Base-by-base conservation (phyloP, 768 basidiomycete species). In the Leccinum pellstonianum region DNA sequence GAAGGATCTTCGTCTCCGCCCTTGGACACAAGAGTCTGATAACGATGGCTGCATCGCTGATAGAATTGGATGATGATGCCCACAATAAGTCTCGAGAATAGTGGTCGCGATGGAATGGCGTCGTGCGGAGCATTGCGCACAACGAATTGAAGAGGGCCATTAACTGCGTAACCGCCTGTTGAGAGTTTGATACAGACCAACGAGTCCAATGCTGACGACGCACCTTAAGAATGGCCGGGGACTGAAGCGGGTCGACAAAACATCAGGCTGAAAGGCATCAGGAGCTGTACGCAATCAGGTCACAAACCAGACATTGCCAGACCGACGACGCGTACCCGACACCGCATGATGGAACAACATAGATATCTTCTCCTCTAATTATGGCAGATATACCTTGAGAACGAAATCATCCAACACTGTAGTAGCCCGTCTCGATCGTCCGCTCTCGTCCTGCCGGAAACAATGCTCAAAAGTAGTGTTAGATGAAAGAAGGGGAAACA, bases 1-100 rank as follows among this genome's bases (percentile, higher is more conserved):
- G 61, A 55, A 54, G 82, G 70, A 59, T 83, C 83, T 37, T 73
- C 72, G 15, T 67, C 46, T 17, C 75, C 77, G n/a, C 63, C 64
- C 35, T 70, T 67, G 3, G 84, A 79, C 12, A 90, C 87, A 35
- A 91, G 77, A 68, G 85, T 83, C 62, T 93, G 89, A 71, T 93
- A 97, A 41, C 87, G 82, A 67, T 94, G 89, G 64, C 91, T 93
- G 65, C 94, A 98, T 27, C 90, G 85, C 70, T 97, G 93, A 67
- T 98, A 97, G 70, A 96, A 97, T 72, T 97, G 95, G 43, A 96
- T 93, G 58, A 98, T 90, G 56, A 98, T 90, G 15, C 90, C 88
- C 33, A 98, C 83, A 58, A 98, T 95, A 31, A 98, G 79, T n/a
- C 93, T 85, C 17, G 93, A 88, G 93, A 88, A 71, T 98, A 97